These are phyloP conservation scores for Chrysoporthe austroafricana DNA, from an alignment of 2,329 filamentous ascomycete genomes.

Conservation along the genomic window DNA sequence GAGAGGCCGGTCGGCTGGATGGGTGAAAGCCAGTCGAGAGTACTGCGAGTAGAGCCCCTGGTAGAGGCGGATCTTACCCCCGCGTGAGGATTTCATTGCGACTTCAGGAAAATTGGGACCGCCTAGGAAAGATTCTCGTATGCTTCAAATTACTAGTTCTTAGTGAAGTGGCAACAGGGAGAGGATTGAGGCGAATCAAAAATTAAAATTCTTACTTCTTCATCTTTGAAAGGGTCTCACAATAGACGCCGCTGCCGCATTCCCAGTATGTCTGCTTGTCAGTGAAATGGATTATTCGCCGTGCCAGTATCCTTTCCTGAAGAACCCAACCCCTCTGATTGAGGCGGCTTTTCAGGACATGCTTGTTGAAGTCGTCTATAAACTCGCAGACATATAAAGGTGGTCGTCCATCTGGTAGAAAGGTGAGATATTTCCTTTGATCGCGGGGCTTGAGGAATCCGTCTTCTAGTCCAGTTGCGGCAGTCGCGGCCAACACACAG, in stretches of 20 bases:
- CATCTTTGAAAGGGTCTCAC: constrained; percentile 40
- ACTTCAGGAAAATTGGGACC: constrained; percentile 35
- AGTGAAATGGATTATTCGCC: constrained; percentile 44
- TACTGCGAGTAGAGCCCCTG: constrained; percentile 37
- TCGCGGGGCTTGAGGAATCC: constrained; percentile 33
- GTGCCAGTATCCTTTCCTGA: constrained; percentile 44
- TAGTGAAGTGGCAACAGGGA: background rate
- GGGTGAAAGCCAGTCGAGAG: constrained; percentile 34
- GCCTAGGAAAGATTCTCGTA: constrained; percentile 32
- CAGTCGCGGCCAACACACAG: constrained; percentile 34
- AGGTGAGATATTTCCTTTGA: constrained; percentile 13
- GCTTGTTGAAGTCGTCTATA: constrained; percentile 39
- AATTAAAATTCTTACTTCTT: constrained; percentile 36
- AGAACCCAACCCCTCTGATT: constrained; percentile 45
- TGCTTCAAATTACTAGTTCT: background rate
- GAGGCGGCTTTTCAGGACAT: constrained; percentile 39
- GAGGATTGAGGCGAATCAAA: background rate
- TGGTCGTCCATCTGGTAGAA: background rate
- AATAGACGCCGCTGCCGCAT: constrained; percentile 41
- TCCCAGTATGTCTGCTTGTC: constrained; percentile 43
- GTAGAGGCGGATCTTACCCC: constrained; percentile 30
- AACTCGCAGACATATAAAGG: constrained; percentile 36
- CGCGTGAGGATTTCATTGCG: constrained; percentile 19
- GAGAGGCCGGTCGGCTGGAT: constrained; percentile 33
- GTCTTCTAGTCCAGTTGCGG: constrained; percentile 21